Evolutionary conservation across 2,329 filamentous ascomycete genomes (phyloP).

Genomic region (Scedosporium aurantiacum): DNA sequence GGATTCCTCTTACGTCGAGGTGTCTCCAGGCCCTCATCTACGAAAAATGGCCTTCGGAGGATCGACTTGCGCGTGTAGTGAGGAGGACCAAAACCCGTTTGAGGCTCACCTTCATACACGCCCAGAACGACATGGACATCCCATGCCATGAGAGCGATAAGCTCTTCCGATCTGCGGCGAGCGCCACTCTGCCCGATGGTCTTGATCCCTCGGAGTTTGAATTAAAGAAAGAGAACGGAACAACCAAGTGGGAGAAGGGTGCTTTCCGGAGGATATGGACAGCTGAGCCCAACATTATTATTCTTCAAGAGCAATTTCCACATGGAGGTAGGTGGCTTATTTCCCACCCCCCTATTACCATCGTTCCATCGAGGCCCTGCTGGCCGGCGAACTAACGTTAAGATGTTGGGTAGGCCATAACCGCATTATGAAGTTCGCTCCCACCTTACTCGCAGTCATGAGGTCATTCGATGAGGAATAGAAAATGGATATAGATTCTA

Average conservation of each 20-base stretch:
- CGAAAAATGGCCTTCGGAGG: conserved; percentile 72
- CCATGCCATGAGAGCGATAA: conserved; percentile 58
- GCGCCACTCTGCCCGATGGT: conserved; percentile 30
- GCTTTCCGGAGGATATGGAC: conserved; percentile 37
- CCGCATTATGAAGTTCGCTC: conserved; percentile 52
- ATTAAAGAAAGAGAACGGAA: conserved; percentile 34
- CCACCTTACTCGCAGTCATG: conserved; percentile 53
- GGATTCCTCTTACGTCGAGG: conserved; percentile 13
- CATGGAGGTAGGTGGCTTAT: conserved; percentile 36
- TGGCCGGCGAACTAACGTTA: conserved; percentile 9
- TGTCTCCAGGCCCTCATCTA: conserved; percentile 56
- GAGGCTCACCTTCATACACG: conserved; percentile 65
- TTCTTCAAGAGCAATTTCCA: conserved; percentile 43
- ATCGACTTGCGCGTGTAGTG: conserved; percentile 50
- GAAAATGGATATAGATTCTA: not conserved
- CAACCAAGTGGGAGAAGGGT: conserved; percentile 29
- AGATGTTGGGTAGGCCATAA: conserved; percentile 50
- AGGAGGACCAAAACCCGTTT: conserved; percentile 40
- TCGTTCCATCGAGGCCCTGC: too few relatives aligned
- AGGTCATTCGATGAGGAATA: conserved; percentile 43
- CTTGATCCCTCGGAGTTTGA: conserved; percentile 27
- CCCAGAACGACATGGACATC: conserved; percentile 72
- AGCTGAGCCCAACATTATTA: conserved; percentile 31
- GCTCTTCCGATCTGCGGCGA: conserved; percentile 50
- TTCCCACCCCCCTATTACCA: not conserved